These are phyloP conservation scores for Xylariaceae sp. DNA, from an alignment of 2,329 filamentous ascomycete species.

Conservation along the genomic window DNA sequence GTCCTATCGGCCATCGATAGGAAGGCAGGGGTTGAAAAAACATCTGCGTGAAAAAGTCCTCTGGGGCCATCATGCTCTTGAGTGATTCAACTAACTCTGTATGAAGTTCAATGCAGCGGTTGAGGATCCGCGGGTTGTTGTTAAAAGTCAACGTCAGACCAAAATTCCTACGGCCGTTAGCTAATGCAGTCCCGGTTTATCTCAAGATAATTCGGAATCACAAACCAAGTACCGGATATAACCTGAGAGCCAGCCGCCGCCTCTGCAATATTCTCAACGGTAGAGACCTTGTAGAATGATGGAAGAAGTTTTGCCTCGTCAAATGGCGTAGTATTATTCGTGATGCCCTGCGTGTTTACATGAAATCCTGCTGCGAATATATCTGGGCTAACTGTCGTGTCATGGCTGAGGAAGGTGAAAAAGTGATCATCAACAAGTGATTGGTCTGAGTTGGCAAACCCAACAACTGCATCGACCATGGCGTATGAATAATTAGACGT, in stretches of 20 bases:
- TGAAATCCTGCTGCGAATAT: conserved; percentile 24
- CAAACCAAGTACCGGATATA: conserved; percentile 23
- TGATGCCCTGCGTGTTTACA: conserved; percentile 32
- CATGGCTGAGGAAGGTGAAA: conserved; percentile 28
- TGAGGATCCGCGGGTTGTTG: conserved; percentile 30
- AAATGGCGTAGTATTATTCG: conserved; percentile 27
- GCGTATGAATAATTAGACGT: conserved; percentile 25
- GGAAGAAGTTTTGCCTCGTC: conserved; percentile 28
- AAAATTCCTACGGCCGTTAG: conserved; percentile 23
- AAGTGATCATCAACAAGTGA: conserved; percentile 34
- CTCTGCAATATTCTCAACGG: conserved; percentile 26
- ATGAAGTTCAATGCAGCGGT: conserved; percentile 24
- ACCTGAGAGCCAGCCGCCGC: conserved; percentile 30
- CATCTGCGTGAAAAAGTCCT: conserved; percentile 27
- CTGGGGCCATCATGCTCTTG: conserved; percentile 24
- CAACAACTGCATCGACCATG: conserved; percentile 31
- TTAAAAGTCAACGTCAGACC: conserved; percentile 32
- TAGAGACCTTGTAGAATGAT: conserved; percentile 20
- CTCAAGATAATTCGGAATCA: background rate
- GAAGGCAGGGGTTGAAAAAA: conserved; percentile 35
- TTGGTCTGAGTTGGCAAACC: conserved; percentile 30
- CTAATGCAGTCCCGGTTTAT: background rate
- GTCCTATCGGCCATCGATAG: conserved; percentile 29
- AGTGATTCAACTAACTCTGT: conserved; percentile 26
- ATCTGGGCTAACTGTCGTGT: conserved; percentile 16